Evolutionary conservation across 176 grass and related monocot species (phyloP).

Genomic region (Triticum urartu): DNA sequence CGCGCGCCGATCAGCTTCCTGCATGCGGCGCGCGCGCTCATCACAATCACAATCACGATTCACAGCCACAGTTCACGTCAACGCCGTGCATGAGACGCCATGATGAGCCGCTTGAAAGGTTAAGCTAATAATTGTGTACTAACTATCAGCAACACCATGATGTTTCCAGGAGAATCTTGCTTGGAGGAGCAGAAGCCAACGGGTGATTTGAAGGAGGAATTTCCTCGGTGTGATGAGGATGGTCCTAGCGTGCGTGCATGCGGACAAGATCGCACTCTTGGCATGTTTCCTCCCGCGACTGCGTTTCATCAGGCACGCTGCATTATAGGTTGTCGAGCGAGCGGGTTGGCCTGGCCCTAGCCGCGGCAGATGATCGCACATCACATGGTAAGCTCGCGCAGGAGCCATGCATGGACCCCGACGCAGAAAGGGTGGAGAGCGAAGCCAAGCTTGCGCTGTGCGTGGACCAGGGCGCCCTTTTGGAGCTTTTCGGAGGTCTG

Average conservation of each 20-base stretch:
- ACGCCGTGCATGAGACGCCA: neutral
- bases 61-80: neutral
- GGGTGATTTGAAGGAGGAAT: neutral
- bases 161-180: neutral
- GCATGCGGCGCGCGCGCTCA: constrained; percentile 1
- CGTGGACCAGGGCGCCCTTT: neutral
- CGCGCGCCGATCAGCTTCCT: constrained; percentile 83
- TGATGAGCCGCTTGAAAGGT: neutral
- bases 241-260: neutral
- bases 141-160: neutral
- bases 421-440: neutral
- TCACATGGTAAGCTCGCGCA: neutral
- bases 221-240: neutral
- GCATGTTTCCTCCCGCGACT: neutral
- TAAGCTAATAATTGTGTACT: neutral
- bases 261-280: neutral
- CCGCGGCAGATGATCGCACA: neutral
- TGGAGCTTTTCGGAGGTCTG: constrained; percentile 9
- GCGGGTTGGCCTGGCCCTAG: neutral
- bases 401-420: neutral
- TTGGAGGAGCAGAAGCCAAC: neutral
- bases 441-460: neutral
- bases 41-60: neutral
- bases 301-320: constrained; percentile 19
- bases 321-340: constrained; percentile 36